These are phyloP conservation scores for Saccharomycopsis guyanensis DNA, from an alignment of 805 yeast species.

Conservation along the genomic window DNA sequence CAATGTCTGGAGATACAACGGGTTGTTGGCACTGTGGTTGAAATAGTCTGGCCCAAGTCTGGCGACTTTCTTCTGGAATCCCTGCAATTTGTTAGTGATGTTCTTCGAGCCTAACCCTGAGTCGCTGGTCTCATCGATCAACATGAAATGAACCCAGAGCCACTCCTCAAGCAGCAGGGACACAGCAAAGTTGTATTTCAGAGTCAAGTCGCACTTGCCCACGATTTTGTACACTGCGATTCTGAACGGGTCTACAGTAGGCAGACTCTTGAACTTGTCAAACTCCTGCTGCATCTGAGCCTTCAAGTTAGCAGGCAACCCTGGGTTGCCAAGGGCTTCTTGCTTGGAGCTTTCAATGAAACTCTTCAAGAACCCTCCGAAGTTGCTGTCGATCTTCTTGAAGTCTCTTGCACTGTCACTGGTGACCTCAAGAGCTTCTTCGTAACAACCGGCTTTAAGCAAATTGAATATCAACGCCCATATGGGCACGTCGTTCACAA, in stretches of 20 bases:
- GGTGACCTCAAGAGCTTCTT: conserved; percentile 71
- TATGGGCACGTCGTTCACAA: conserved; percentile 80
- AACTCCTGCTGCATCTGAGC: conserved; percentile 73
- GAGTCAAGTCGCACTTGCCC: conserved; percentile 78
- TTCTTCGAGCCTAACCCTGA: conserved; percentile 39
- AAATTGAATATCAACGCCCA: conserved; percentile 89
- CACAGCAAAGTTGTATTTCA: conserved; percentile 33
- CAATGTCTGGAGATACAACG: conserved; percentile 67
- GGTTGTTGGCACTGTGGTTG: conserved; percentile 44
- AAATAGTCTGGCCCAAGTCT: conserved; percentile 71
- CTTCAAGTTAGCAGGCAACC: conserved; percentile 57
- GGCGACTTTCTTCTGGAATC: conserved; percentile 63
- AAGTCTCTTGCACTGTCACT: conserved; percentile 59
- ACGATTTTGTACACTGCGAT: conserved; percentile 84
- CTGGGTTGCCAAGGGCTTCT: conserved; percentile 29
- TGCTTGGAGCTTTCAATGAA: conserved; percentile 42
- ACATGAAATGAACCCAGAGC: conserved; percentile 87
- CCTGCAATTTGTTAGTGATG: conserved; percentile 65
- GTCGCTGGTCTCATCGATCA: conserved; percentile 51
- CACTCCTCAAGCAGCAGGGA: conserved; percentile 65
- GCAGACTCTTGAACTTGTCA: conserved; percentile 62
- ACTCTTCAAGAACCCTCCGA: conserved; percentile 70
- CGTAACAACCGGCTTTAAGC: conserved; percentile 71
- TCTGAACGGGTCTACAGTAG: conserved; percentile 78
- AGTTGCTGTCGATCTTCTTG: conserved; percentile 77